Conservation (phyloP, 306 rosid species). For the Cicer yamashitae region DNA sequence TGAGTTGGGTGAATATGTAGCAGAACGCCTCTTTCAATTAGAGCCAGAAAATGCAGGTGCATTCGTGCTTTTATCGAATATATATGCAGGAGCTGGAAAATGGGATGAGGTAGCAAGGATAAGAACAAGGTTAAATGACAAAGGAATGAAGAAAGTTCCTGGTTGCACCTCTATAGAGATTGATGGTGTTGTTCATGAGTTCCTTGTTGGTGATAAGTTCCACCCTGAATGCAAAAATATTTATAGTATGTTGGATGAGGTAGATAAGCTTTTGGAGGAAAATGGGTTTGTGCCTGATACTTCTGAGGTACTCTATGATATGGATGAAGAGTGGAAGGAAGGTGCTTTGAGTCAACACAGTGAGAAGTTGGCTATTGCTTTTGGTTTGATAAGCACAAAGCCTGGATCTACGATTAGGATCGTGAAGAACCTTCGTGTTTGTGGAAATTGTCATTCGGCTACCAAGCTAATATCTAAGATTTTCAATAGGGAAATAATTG, state of each 20-base stretch:
- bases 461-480: conserved; percentile 80
- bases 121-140: conserved; percentile 72
- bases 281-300: conserved; percentile 75
- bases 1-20: conserved; percentile 70
- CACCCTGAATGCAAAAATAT: conserved; percentile 65
- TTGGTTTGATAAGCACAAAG: conserved; percentile 81
- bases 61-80: conserved; percentile 76
- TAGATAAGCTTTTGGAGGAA: conserved; percentile 64
- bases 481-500: conserved; percentile 78
- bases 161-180: conserved; percentile 85
- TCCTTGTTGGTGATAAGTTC: conserved; percentile 77
- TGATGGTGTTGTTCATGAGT: conserved; percentile 81
- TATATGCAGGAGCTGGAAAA: conserved; percentile 78
- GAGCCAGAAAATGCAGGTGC: conserved; percentile 80
- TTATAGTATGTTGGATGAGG: conserved; percentile 65
- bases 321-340: conserved; percentile 89
- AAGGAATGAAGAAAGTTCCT: conserved; percentile 88
- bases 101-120: conserved; percentile 88
- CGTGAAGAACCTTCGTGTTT: conserved; percentile 87
- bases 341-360: conserved; percentile 83
- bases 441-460: conserved; percentile 83
- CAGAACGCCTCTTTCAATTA: conserved; percentile 62
- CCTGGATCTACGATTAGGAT: conserved; percentile 77
- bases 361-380: conserved; percentile 86
- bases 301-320: conserved; percentile 80